These are phyloP conservation scores for Micromonas commoda DNA, from an alignment of 139 green algal genomes.

Conservation along the genomic window DNA sequence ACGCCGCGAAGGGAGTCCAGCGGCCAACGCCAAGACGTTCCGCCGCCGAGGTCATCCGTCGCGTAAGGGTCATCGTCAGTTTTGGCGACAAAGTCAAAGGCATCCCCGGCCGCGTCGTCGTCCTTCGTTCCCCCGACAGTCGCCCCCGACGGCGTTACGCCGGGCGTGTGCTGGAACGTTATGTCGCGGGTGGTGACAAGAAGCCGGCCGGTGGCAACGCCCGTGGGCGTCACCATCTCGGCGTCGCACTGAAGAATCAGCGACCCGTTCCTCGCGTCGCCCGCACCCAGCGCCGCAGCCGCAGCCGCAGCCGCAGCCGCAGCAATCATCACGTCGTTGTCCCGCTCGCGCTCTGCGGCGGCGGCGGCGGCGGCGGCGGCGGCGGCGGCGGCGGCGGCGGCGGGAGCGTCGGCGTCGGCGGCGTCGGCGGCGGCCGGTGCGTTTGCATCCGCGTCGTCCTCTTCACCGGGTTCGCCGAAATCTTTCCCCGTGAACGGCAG, in stretches of 20 bases:
- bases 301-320: no score
- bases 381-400: no score
- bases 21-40: not conserved
- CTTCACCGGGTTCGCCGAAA: no score
- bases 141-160: no score
- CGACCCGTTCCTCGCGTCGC: not conserved
- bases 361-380: no score
- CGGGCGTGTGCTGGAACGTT: not conserved
- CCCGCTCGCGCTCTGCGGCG: not conserved
- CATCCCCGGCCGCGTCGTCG: constrained; percentile 43
- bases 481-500: no score
- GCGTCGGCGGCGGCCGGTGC: not conserved
- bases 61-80: no score
- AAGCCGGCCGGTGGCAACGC: not conserved
- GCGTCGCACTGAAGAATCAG: not conserved
- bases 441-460: no score
- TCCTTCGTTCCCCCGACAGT: no score
- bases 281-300: no score
- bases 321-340: not conserved
- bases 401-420: not conserved
- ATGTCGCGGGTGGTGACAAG: not conserved
- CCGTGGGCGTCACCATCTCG: not conserved
- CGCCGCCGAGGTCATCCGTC: no score
- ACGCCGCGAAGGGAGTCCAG: constrained; percentile 14
- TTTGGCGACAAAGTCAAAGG: constrained; percentile 45